Percentiles rank a stretch among this genome's conserved stretches.
Conservation (phyloP, 176 grass and related monocot genomes). For the Thalia dealbata region DNA sequence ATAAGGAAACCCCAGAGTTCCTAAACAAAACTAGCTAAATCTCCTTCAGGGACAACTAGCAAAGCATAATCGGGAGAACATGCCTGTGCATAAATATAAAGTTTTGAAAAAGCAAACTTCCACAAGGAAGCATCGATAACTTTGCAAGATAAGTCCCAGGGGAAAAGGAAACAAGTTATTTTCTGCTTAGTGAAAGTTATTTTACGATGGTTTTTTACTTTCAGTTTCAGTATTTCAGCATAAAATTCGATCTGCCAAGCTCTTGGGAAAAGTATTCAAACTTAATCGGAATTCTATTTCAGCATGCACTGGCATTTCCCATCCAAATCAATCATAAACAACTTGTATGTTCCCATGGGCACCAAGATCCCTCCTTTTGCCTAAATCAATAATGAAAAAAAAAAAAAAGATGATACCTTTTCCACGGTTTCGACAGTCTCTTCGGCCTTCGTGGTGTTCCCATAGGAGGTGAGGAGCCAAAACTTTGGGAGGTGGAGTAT, state of each 20-base stretch:
- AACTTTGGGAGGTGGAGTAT: neutral
- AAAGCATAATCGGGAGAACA: too few relatives aligned
- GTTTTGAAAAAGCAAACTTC: too few relatives aligned
- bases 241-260: neutral
- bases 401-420: neutral
- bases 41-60: too few relatives aligned
- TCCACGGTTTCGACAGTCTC: neutral
- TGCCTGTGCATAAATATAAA: too few relatives aligned
- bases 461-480: neutral
- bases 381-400: neutral
- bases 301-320: neutral
- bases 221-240: neutral
- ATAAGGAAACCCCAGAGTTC: too few relatives aligned
- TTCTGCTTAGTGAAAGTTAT: neutral
- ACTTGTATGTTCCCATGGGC: too few relatives aligned
- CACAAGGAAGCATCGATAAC: too few relatives aligned
- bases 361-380: neutral
- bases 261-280: neutral
- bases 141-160: too few relatives aligned
- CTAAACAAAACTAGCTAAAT: too few relatives aligned
- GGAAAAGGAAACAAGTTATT: too few relatives aligned
- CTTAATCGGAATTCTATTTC: neutral
- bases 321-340: too few relatives aligned
- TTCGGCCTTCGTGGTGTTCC: neutral
- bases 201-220: neutral